A percentile compares a stretch with the other conserved stretches of the same genome.
Conservation (phyloP, 1,139 yeast genomes). For the Pichia sp. region DNA sequence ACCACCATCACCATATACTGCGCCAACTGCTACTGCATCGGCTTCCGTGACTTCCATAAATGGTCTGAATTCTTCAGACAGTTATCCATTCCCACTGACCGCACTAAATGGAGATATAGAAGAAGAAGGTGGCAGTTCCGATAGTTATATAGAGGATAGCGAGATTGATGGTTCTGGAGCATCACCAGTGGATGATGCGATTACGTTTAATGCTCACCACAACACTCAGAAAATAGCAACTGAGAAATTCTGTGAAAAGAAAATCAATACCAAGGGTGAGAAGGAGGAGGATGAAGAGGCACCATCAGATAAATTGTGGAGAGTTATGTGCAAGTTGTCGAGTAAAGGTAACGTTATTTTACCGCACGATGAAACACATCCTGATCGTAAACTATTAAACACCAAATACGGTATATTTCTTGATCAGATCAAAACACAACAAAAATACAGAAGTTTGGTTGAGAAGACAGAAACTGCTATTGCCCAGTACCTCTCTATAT, state of each 20-base stretch:
- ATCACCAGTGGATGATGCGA: conserved; percentile 38
- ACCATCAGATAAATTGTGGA: conserved; percentile 66
- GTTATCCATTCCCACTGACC: conserved; percentile 47
- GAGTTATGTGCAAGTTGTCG: conserved; percentile 74
- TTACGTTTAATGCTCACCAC: conserved; percentile 52
- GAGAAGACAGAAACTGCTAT: conserved; percentile 39
- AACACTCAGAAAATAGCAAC: conserved; percentile 17
- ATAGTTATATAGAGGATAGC: background rate
- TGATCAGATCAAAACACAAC: conserved; percentile 81
- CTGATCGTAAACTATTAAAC: conserved; percentile 62
- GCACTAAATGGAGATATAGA: background rate
- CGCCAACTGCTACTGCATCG: conserved; percentile 52
- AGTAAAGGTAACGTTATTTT: conserved; percentile 73
- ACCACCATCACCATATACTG: conserved; percentile 63
- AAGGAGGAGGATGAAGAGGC: conserved; percentile 9
- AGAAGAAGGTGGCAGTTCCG: conserved; percentile 15
- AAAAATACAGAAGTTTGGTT: conserved; percentile 62
- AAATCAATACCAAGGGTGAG: background rate
- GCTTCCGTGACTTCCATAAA: conserved; percentile 50
- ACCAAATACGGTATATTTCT: conserved; percentile 79
- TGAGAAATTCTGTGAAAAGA: background rate
- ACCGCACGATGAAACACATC: conserved; percentile 50
- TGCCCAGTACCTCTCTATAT: conserved; percentile 1
- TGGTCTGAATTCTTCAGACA: conserved; percentile 41
- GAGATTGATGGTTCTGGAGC: conserved; percentile 10